phyloP scores from a whole-genome alignment of 2,329 filamentous ascomycete species.

The Sporothrix schenckii region DNA sequence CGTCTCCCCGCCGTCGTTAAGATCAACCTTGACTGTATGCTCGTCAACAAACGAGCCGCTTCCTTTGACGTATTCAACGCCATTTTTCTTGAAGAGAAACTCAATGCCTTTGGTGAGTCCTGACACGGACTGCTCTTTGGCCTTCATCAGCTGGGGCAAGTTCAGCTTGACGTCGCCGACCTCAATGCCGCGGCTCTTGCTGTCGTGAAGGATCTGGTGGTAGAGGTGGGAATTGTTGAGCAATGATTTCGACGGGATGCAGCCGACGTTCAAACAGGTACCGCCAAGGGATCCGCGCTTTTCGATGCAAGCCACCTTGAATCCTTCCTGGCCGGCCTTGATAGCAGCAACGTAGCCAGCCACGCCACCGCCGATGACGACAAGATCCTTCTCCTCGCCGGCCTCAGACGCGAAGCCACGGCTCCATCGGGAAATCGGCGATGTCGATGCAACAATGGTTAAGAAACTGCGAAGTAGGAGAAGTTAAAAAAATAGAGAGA shows the following conservation, averaged over 20 bases:
- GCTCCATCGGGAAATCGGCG: slow-evolving; percentile 54
- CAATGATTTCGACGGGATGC: slow-evolving; percentile 98
- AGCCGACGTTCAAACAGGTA: slow-evolving; percentile 98
- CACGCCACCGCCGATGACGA: slow-evolving; percentile 97
- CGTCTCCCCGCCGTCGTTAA: slow-evolving; percentile 89
- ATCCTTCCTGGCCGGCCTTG: slow-evolving; percentile 94
- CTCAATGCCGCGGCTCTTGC: slow-evolving; percentile 95
- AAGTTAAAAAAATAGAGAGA: not conserved
- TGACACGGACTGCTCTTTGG: slow-evolving; percentile 88
- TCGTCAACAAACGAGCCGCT: slow-evolving; percentile 83
- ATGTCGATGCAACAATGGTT: slow-evolving; percentile 50
- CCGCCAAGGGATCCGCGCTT: slow-evolving; percentile 94
- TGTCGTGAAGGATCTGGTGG: slow-evolving; percentile 95
- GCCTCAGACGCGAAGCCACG: slow-evolving; percentile 60
- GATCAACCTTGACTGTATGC: slow-evolving; percentile 86
- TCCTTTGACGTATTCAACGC: slow-evolving; percentile 96
- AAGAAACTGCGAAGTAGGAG: slow-evolving; percentile 50
- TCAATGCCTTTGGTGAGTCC: slow-evolving; percentile 96
- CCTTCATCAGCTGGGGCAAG: slow-evolving; percentile 94
- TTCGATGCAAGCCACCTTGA: slow-evolving; percentile 98
- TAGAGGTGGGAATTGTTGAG: slow-evolving; percentile 99
- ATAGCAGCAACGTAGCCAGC: slow-evolving; percentile 98
- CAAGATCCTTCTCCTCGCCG: slow-evolving; percentile 89
- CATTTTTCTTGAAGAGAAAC: slow-evolving; percentile 99
- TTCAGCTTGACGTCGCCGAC: slow-evolving; percentile 97